Evolutionary conservation across 108 stramenopile species (phyloP).

Genomic region (Skeletonema costatum): DNA sequence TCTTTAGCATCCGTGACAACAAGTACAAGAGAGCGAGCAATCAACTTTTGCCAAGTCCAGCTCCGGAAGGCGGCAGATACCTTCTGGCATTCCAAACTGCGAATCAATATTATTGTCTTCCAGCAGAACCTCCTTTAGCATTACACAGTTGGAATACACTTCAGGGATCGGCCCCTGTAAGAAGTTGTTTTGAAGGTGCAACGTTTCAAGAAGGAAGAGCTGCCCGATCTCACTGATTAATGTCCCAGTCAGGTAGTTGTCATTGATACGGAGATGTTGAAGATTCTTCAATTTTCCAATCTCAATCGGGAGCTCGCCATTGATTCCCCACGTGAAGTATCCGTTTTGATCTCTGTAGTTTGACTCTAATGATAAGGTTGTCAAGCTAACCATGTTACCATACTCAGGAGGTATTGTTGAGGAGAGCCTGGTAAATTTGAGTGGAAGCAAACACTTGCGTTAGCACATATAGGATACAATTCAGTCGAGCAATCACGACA

Average conservation of each 20-base stretch:
- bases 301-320: conserved; percentile 34
- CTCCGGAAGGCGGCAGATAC: conserved; percentile 34
- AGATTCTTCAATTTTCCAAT: conserved; percentile 44
- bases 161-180: conserved; percentile 23
- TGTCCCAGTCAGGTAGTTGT: conserved; percentile 41
- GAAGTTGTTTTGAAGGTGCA: conserved; percentile 40
- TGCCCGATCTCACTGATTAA: conserved; percentile 47
- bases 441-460: not conserved
- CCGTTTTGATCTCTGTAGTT: conserved; percentile 44
- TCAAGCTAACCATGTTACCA: conserved; percentile 39
- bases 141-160: conserved; percentile 29
- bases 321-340: conserved; percentile 41
- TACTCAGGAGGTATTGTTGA: conserved; percentile 42
- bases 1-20: conserved; percentile 30
- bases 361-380: conserved; percentile 29
- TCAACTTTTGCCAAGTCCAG: conserved; percentile 35
- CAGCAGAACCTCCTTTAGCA: conserved; percentile 31
- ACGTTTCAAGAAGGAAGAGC: conserved; percentile 28
- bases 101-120: conserved; percentile 35
- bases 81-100: conserved; percentile 24
- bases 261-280: conserved; percentile 24
- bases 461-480: not conserved
- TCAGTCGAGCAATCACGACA: not conserved
- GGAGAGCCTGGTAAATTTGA: conserved; percentile 27
- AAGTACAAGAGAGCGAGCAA: conserved; percentile 25